These are phyloP conservation scores for Elongisporangium senticosum DNA, from an alignment of 352 stramenopile species.

Conservation along the genomic window DNA sequence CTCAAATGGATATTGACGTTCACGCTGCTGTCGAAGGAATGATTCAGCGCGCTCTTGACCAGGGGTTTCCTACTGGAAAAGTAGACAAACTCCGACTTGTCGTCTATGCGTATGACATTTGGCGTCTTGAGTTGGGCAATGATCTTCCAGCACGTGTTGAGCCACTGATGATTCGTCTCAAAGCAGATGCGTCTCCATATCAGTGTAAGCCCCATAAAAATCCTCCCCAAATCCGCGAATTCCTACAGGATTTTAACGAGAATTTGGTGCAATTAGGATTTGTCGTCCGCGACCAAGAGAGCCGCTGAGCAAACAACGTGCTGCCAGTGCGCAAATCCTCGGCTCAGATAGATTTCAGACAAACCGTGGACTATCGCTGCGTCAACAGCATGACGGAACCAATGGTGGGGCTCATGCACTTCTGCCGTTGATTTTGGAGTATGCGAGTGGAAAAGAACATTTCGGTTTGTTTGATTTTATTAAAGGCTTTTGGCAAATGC, in stretches of 20 bases:
- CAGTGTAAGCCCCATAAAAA: conserved; percentile 5
- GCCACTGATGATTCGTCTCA: conserved; percentile 4
- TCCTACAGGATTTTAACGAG: conserved; percentile 9
- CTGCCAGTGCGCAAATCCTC: no score
- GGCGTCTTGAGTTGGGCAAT: conserved; percentile 4
- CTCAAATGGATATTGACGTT: conserved; percentile 1
- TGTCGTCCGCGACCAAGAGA: conserved; percentile 5
- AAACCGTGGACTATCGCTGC: no score
- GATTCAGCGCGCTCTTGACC: conserved; percentile 4
- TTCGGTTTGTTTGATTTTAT: conserved; percentile 4
- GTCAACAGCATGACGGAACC: no score
- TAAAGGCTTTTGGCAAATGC: conserved; percentile 5
- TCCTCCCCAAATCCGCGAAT: conserved; percentile 4
- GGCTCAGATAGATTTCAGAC: no score
- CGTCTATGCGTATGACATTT: conserved; percentile 3
- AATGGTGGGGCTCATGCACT: no score
- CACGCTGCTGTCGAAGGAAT: conserved; percentile 4
- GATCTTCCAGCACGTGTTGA: conserved; percentile 5
- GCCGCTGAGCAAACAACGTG: conserved; percentile 1
- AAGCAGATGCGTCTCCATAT: background rate
- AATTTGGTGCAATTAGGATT: conserved; percentile 7
- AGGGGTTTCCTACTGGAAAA: conserved; percentile 8
- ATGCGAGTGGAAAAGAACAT: no score
- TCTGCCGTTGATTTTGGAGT: no score
- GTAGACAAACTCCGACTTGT: conserved; percentile 3